phyloP scores from a whole-genome alignment of 805 yeast species.

The Ogataea sp. region DNA sequence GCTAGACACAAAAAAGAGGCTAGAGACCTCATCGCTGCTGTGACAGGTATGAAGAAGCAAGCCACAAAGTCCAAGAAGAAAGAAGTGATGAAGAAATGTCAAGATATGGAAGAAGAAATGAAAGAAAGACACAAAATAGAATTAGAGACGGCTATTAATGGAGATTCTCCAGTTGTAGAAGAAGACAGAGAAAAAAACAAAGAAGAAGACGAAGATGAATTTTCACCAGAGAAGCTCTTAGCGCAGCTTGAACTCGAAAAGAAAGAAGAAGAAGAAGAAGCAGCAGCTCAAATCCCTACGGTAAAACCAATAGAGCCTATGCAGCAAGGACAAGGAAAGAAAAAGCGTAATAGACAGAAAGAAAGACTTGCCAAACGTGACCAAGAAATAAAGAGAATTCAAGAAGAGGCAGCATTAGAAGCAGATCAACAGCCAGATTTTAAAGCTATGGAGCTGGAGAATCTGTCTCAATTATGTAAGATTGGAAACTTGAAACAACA shows the following conservation, averaged over 20 bases:
- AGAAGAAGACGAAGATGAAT: slow-evolving; percentile 35
- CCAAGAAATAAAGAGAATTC: slow-evolving; percentile 53
- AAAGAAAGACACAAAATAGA: slow-evolving; percentile 50
- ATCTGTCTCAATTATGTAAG: slow-evolving; percentile 46
- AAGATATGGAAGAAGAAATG: slow-evolving; percentile 48
- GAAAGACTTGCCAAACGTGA: slow-evolving; percentile 74
- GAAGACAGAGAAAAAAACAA: slow-evolving; percentile 10
- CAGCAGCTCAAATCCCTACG: slow-evolving; percentile 4
- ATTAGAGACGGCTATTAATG: slow-evolving; percentile 7
- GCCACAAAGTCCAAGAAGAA: slow-evolving; percentile 75
- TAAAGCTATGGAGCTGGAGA: slow-evolving; percentile 63
- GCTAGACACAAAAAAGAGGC: slow-evolving; percentile 63
- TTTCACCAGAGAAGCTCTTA: slow-evolving; percentile 61
- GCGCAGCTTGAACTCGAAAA: slow-evolving; percentile 44
- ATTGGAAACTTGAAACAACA: slow-evolving; percentile 41
- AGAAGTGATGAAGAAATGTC: slow-evolving; percentile 52
- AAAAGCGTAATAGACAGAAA: slow-evolving; percentile 72
- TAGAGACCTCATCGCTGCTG: slow-evolving; percentile 55
- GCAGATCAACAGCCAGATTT: slow-evolving; percentile 60
- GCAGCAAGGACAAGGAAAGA: slow-evolving; percentile 18
- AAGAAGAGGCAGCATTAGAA: slow-evolving; percentile 63
- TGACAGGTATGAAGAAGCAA: slow-evolving; percentile 75
- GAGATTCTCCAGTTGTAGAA: slow-evolving; percentile 1
- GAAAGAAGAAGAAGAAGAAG: slow-evolving; percentile 16
- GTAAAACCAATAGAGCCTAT: slow-evolving; percentile 2